Conservation (phyloP, 192 early-diverging fungal genomes). For the Chytriomyces sp. region DNA sequence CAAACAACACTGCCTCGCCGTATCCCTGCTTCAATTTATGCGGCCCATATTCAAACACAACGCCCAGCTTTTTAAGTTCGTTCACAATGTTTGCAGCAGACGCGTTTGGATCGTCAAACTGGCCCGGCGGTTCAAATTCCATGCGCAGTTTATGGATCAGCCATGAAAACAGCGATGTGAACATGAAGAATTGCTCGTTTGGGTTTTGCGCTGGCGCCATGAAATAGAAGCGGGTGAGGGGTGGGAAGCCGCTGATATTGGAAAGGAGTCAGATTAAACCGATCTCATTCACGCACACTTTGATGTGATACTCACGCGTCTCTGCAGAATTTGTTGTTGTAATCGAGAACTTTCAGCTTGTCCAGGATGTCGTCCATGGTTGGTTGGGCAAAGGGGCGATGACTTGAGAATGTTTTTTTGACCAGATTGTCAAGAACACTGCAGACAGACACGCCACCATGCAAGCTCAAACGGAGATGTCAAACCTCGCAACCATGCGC, state of each 20-base stretch:
- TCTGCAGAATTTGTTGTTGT: constrained; percentile 55
- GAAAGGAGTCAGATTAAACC: neutral
- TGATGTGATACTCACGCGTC: constrained; percentile 38
- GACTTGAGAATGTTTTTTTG: neutral
- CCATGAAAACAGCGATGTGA: constrained; percentile 58
- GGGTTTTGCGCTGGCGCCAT: constrained; percentile 47
- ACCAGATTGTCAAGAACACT: neutral
- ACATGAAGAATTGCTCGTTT: constrained; percentile 65
- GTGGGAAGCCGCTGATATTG: constrained; percentile 42
- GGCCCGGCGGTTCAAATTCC: constrained; percentile 57
- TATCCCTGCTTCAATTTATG: constrained; percentile 62
- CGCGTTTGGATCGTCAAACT: constrained; percentile 69
- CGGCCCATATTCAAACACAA: constrained; percentile 60
- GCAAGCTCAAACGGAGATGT: neutral
- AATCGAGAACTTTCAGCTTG: constrained; percentile 55
- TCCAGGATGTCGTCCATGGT: constrained; percentile 58
- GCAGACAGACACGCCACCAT: neutral
- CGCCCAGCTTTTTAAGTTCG: constrained; percentile 57
- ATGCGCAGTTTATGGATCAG: constrained; percentile 46
- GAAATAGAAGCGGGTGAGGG: constrained; percentile 54
- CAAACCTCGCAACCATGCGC: neutral
- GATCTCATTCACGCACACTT: neutral
- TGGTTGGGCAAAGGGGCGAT: neutral
- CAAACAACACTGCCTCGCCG: constrained; percentile 57
- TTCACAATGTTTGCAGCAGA: constrained; percentile 56